Conservation (phyloP, 2,329 filamentous ascomycete species). For the Clonostachys rosea region DNA sequence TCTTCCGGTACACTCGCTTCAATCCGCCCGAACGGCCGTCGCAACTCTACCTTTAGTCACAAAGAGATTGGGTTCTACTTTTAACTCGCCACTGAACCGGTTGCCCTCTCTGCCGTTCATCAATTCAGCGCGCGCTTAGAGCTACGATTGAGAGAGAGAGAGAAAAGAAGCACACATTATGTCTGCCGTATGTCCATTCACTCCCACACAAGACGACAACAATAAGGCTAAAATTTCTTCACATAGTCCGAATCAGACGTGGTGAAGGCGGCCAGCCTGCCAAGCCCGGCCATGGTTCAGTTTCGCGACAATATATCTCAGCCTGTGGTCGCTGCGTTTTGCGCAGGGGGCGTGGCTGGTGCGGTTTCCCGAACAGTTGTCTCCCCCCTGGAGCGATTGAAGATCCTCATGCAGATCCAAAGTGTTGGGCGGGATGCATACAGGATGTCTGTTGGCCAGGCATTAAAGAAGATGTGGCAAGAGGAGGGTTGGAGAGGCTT, state of each 20-base stretch:
- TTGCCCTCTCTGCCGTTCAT: no score
- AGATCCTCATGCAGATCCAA: slow-evolving; percentile 97
- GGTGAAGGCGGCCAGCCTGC: slow-evolving; percentile 1
- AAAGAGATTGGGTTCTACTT: no score
- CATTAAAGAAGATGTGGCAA: slow-evolving; percentile 88
- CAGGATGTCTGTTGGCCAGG: slow-evolving; percentile 85
- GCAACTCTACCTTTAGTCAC: no score
- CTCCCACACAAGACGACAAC: no score
- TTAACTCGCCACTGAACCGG: no score
- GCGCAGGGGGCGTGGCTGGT: slow-evolving; percentile 88
- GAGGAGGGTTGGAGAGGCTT: slow-evolving; percentile 97
- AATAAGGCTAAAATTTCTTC: no score
- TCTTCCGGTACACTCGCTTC: no score
- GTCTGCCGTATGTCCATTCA: no score
- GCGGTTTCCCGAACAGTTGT: slow-evolving; percentile 98
- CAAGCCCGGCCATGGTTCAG: slow-evolving; percentile 17
- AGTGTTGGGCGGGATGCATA: slow-evolving; percentile 88
- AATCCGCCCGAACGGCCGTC: no score
- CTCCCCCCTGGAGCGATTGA: slow-evolving; percentile 89
- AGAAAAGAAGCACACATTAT: no score
- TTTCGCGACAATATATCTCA: slow-evolving; percentile 60
- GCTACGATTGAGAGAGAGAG: no score
- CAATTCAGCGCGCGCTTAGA: no score
- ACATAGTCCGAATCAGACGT: slow-evolving; percentile 4
- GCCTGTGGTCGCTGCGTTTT: slow-evolving; percentile 85